Percentiles rank a stretch among this genome's conserved stretches.
These are phyloP conservation scores for Neonectria punicea DNA, from an alignment of 2,329 filamentous ascomycete species.

Conservation along the genomic window DNA sequence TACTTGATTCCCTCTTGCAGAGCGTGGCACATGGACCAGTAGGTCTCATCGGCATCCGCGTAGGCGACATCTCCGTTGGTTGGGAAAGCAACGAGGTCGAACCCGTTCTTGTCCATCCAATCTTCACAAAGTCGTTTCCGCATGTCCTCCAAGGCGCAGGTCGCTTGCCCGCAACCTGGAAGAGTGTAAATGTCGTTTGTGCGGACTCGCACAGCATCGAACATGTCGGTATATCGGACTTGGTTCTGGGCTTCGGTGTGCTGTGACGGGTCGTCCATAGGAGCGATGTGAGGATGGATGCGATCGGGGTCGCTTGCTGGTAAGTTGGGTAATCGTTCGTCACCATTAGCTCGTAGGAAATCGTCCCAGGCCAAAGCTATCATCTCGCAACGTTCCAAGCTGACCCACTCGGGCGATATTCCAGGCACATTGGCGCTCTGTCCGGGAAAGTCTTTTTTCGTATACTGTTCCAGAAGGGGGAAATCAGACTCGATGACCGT, in stretches of 20 bases:
- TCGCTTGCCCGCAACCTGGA: conserved; percentile 15
- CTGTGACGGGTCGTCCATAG: conserved; percentile 15
- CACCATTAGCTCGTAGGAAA: conserved; percentile 3
- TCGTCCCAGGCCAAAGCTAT: conserved; percentile 22
- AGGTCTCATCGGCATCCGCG: conserved; percentile 3
- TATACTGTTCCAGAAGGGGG: conserved; percentile 30
- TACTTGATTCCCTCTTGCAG: conserved; percentile 11
- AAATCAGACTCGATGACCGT: conserved; percentile 51
- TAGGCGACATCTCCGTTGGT: conserved; percentile 7
- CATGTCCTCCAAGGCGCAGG: conserved; percentile 56
- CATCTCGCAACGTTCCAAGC: conserved; percentile 24
- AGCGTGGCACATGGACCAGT: neutral
- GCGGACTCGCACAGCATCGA: conserved; percentile 7
- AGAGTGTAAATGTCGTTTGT: neutral
- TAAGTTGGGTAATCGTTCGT: neutral
- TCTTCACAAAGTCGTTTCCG: conserved; percentile 55
- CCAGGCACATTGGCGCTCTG: conserved; percentile 20
- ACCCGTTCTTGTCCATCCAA: conserved; percentile 12
- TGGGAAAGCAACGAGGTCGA: conserved; percentile 9
- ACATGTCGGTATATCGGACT: conserved; percentile 21
- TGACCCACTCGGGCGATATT: conserved; percentile 19
- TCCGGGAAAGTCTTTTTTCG: conserved; percentile 23
- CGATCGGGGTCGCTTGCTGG: neutral
- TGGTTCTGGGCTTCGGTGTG: conserved; percentile 21
- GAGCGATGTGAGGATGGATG: conserved; percentile 14